Evolutionary conservation across 441 rosid genomes (phyloP), one percentile per base, ranked within the genome.

Genomic region (Populus hybrid): DNA sequence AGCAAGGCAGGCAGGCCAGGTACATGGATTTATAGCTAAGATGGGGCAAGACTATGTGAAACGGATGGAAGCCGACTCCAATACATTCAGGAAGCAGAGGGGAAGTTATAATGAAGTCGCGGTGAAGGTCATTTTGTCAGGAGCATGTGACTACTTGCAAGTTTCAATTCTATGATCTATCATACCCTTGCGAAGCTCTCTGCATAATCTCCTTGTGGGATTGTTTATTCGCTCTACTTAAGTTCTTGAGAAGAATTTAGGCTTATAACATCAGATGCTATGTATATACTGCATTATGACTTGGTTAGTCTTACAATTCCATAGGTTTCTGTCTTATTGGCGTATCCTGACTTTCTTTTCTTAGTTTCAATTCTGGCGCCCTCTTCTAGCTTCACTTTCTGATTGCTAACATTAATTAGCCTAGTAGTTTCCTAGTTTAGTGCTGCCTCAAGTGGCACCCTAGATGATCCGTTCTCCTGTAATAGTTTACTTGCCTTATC

Each of bases 251-350:
- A 72, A 32, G 28, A 77, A 30, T 77, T 70, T 81, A 81, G 85
- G 75, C n/a, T 50, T 72, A 11, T 67, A 63, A 72, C 75, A 28
- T 74, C 38, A 12, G 73, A 50, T 79, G 75, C 77, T 8, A 21
- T 87, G 91, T 86, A 81, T 76, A 85, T 87, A 78, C 76, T 63
- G 74, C 28, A 10, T 63, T 78, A 77, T 76, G 67, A 75, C 70
- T 84, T 70, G 77, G 40, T 75, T 69, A 73, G 78, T 64, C 26
- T 70, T 30, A 12, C 40, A 24, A 50, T 26, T 65, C 66, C 42
- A 30, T 80, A 83, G 80, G 80, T 73, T 74, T 76, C 77, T 84
- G 23, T 46, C 77, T 70, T 73, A 12, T 69, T 71, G 36, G 61
- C 65, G 76, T 68, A 26, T 28, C 42, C 3, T 65, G 67, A 28